A percentile compares a stretch with the other conserved stretches of the same genome.
Evolutionary conservation across 129 eudicot species (phyloP).

Genomic region (carrot (Daucus carota)): DH1_v3.0 NC_030381.2:19648001-19648500

Average conservation of each 20-base stretch:
- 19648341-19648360: slow-evolving; percentile 35
- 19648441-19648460: slow-evolving; percentile 36
- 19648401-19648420: slow-evolving; percentile 37
- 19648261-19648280: slow-evolving; percentile 24
- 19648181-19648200: slow-evolving; percentile 22
- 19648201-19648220: slow-evolving; percentile 18
- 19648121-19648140: slow-evolving; percentile 19
- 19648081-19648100: slow-evolving; percentile 8
- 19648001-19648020: slow-evolving; percentile 41
- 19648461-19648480: slow-evolving; percentile 65
- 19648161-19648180: slow-evolving; percentile 86
- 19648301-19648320: slow-evolving; percentile 40
- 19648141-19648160: slow-evolving; percentile 29
- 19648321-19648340: slow-evolving; percentile 72
- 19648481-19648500: slow-evolving; percentile 45
- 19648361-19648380: slow-evolving; percentile 53
- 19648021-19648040: not conserved
- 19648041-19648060: slow-evolving; percentile 7
- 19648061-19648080: slow-evolving; percentile 12
- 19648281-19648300: slow-evolving; percentile 38
- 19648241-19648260: slow-evolving; percentile 11
- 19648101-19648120: slow-evolving; percentile 14
- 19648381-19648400: slow-evolving; percentile 37
- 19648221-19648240: slow-evolving; percentile 17
- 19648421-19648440: slow-evolving; percentile 43